Base-by-base conservation (phyloP, 129 eudicot species). In the Ambrosia artemisiifolia region DNA sequence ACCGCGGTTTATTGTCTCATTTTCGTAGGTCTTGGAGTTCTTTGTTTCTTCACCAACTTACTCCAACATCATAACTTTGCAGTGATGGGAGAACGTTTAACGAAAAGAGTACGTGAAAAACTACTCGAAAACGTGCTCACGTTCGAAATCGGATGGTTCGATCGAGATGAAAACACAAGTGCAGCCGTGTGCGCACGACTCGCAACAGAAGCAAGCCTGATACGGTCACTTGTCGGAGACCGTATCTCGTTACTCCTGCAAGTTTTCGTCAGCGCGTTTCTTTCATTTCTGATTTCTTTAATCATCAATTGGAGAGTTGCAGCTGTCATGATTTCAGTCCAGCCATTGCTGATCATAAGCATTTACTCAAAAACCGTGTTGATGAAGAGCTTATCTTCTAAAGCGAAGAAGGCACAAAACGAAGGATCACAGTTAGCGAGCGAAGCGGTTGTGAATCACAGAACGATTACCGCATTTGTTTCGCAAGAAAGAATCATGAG, bases 101-200 rank as follows among this genome's bases (percentile, higher is more conserved):
- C 91, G 6, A 87, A 85, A 75, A 79, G 94, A 50, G 79, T 85
- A 5, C 69, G 96, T 2, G 94, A 90, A 70, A 83, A 74, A 65
- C 77, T 90, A 77, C 80, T 90, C 7, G 73, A 71, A 77, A 85
- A 81, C 46, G 70, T 87, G 62, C 87, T 90, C 17, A 87, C 87
- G 3, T 90, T 90, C 51, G 96, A 90, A 84, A 65, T 90, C 11
- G 91, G 94, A 3, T 90, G 96, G 96, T 90, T 87, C 54, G 96
- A 90, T 65, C 48, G 48, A 61, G 94, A 90, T 6, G 87, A 81
- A 72, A 90, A 87, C 83, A 85, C 94, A 33, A 90, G 91, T 66
- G 94, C 96, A 53, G 87, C 94, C 7, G 71, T 90, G 40, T 90
- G 96, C 69, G 80, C 91, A 0, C 72, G 94, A 30, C 77, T 90